phyloP scores from a whole-genome alignment of 2,329 filamentous ascomycete genomes.

The Xylariaceae sp. region DNA sequence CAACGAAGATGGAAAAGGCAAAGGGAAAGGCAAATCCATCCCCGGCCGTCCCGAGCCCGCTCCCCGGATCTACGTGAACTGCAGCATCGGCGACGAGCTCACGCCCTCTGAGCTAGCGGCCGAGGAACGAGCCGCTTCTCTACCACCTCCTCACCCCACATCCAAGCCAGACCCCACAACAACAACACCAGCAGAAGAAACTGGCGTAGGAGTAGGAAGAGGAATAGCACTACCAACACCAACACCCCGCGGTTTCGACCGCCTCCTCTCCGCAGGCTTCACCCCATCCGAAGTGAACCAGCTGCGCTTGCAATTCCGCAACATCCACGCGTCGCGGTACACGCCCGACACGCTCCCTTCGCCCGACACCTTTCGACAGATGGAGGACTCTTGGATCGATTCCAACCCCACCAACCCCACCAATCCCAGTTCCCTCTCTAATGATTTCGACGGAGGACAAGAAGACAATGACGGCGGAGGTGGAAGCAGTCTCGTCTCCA shows the following conservation, averaged over 20 bases:
- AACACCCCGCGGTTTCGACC: constrained; percentile 78
- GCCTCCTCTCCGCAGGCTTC: constrained; percentile 76
- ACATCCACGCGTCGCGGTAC: constrained; percentile 73
- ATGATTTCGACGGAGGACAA: too few relatives aligned
- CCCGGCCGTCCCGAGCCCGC: constrained; percentile 40
- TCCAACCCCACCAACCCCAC: too few relatives aligned
- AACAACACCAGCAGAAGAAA: too few relatives aligned
- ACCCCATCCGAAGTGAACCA: constrained; percentile 75
- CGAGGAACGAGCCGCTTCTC: constrained; percentile 49
- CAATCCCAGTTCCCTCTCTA: too few relatives aligned
- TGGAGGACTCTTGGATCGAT: constrained; percentile 93
- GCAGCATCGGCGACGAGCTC: constrained; percentile 77
- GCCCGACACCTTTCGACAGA: constrained; percentile 64
- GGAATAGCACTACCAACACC: too few relatives aligned
- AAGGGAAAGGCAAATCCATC: constrained; percentile 64
- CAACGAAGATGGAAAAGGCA: constrained; percentile 23
- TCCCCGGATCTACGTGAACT: constrained; percentile 79
- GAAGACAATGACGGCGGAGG: constrained; percentile 33
- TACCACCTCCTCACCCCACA: constrained; percentile 12
- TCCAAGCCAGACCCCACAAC: too few relatives aligned
- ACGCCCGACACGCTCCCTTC: constrained; percentile 87
- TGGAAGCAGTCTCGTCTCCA: constrained; percentile 44
- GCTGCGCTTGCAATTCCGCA: constrained; percentile 81
- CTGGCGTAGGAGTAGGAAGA: too few relatives aligned
- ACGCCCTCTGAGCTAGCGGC: constrained; percentile 61